Base-by-base conservation (phyloP, 2,329 filamentous ascomycete species). In the Ciborinia camelliae region DNA sequence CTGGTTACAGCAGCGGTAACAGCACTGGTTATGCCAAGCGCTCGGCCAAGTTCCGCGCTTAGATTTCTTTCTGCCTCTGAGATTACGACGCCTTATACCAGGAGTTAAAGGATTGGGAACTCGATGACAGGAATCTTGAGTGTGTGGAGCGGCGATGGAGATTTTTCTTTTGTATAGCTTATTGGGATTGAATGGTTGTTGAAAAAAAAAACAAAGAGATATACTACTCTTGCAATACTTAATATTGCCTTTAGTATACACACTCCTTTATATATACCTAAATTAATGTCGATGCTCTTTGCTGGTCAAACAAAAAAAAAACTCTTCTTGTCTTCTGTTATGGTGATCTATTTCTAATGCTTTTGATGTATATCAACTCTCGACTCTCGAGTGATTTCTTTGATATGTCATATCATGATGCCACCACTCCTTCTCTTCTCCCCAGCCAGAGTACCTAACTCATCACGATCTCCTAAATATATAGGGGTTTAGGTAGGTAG, bases 11-110 rank as follows among this genome's bases (percentile, higher is more conserved):
- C n/a, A n/a, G n/a, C n/a, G n/a, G n/a, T n/a, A n/a, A n/a, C n/a
- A n/a, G n/a, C n/a, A n/a, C n/a, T n/a, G n/a, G n/a, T n/a, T n/a
- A n/a, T n/a, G n/a, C n/a, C n/a, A n/a, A n/a, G n/a, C n/a, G n/a
- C n/a, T n/a, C n/a, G n/a, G 64, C 45, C 41, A 66, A 66, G 37
- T 67, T 67, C 64, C 64, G 64, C 43, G 55, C 60, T 51, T 67
- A 64, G 30, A 54, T 50, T 30, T 26, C 26, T 12, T 3, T 26
- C 32, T n/a, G 15, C 28, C 10, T 58, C 30, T 32, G 18, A 32
- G 41, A 26, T 35, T 18, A 45, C 39, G 55, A 41, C 28, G n/a
- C 5, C 14, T 58, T 28, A 58, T 58, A 35, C 39, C 20, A 58
- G 39, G 54, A 58, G 54, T 58, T 45, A 39, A 32, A 14, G 28